These are phyloP conservation scores for Penstemon newberryi DNA, from an alignment of 257 asterid genomes.

Conservation along the genomic window DNA sequence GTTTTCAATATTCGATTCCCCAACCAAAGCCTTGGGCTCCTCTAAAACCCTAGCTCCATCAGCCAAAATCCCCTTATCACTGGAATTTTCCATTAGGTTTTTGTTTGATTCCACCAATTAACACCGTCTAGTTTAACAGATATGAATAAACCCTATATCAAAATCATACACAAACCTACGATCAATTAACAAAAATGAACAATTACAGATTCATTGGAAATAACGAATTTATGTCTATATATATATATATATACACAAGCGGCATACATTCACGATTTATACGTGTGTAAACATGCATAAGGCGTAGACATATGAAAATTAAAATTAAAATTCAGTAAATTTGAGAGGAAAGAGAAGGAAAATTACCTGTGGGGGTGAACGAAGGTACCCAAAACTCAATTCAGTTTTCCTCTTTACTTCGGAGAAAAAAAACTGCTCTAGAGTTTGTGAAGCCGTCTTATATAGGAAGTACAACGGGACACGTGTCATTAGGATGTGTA, in stretches of 20 bases:
- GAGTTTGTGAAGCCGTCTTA: conserved; percentile 17
- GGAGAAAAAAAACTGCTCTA: conserved; percentile 13
- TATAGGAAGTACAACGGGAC: conserved; percentile 24
- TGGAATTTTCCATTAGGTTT: neutral
- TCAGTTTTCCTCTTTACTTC: neutral
- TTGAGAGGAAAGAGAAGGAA: neutral
- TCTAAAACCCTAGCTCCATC: conserved; percentile 14
- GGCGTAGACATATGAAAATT: neutral
- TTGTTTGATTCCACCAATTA: neutral
- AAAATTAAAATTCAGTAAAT: neutral
- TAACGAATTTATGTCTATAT: neutral
- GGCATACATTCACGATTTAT: neutral
- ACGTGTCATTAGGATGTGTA: conserved; percentile 30
- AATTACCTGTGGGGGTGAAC: neutral
- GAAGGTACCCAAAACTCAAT: conserved; percentile 14
- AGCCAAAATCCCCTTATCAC: neutral
- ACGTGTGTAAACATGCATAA: neutral
- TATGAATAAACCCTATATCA: neutral
- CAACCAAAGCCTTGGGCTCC: neutral
- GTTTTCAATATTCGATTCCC: neutral
- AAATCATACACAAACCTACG: neutral
- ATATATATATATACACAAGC: neutral
- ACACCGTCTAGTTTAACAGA: neutral
- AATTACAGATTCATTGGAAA: neutral
- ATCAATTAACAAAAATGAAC: neutral